phyloP scores from a whole-genome alignment of 352 stramenopile species.

The Pythium dissimile region DNA sequence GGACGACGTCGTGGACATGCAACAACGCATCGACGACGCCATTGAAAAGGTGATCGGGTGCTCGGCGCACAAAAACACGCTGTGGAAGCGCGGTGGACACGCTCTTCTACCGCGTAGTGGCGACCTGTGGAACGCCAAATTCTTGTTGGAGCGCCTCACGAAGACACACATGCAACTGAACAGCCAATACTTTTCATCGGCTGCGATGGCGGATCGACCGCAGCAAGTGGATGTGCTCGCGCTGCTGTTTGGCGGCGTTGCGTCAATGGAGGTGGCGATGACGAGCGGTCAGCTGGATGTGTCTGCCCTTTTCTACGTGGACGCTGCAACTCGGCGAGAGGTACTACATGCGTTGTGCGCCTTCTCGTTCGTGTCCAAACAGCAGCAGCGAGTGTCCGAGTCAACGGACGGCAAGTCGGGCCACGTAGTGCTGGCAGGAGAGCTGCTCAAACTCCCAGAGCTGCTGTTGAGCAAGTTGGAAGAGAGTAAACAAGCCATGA shows the following conservation, averaged over 20 bases:
- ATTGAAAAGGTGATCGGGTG: constrained; percentile 74
- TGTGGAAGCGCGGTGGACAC: constrained; percentile 94
- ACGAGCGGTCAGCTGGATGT: constrained; percentile 73
- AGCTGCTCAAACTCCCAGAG: constrained; percentile 59
- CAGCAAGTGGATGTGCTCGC: constrained; percentile 61
- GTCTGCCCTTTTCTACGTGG: constrained; percentile 73
- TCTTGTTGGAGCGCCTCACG: constrained; percentile 60
- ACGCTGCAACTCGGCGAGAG: constrained; percentile 56
- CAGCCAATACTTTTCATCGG: constrained; percentile 24
- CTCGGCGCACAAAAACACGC: constrained; percentile 59
- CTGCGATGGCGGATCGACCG: not conserved
- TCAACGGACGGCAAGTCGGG: constrained; percentile 7
- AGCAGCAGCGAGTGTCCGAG: constrained; percentile 14
- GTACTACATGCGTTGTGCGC: constrained; percentile 75
- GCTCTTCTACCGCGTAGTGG: constrained; percentile 58
- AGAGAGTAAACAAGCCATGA: constrained; percentile 48
- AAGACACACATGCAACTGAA: constrained; percentile 27
- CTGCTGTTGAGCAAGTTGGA: constrained; percentile 62
- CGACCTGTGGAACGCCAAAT: constrained; percentile 69
- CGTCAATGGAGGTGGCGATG: constrained; percentile 77
- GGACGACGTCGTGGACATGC: constrained; percentile 62
- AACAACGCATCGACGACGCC: constrained; percentile 60
- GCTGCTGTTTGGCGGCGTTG: constrained; percentile 67
- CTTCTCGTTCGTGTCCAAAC: constrained; percentile 69
- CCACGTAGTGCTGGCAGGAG: constrained; percentile 53